A percentile compares a stretch with the other conserved stretches of the same genome.
Conservation (phyloP, 1,284 basidiomycete genomes). For the Sanguinoderma infundibulare region DNA sequence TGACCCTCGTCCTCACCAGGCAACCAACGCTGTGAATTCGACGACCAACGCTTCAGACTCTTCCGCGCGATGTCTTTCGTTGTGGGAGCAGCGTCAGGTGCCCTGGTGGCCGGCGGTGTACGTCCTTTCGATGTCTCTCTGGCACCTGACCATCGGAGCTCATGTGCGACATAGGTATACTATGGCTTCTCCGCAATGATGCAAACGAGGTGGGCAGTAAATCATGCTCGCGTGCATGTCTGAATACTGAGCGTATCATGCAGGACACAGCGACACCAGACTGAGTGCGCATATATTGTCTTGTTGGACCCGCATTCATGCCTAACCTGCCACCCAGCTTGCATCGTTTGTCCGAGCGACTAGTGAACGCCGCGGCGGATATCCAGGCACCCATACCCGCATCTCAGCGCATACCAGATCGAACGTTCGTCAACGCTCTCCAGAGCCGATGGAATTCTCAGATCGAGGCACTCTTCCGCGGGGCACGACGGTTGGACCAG, state of each 20-base stretch:
- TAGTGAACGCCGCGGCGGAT: constrained; percentile 29
- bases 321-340: constrained; percentile 24
- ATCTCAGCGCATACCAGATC: constrained; percentile 31
- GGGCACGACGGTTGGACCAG: constrained; percentile 28
- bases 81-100: constrained; percentile 32
- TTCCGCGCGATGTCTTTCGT: constrained; percentile 32
- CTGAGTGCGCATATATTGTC: constrained; percentile 28
- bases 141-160: constrained; percentile 14
- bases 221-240: not conserved
- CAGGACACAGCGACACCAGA: constrained; percentile 33
- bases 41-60: not conserved
- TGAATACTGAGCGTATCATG: not conserved
- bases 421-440: constrained; percentile 30
- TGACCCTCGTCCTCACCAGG: not conserved
- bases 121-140: not conserved
- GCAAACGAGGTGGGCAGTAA: constrained; percentile 24
- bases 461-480: constrained; percentile 31
- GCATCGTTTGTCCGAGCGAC: constrained; percentile 30
- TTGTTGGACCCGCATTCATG: not conserved
- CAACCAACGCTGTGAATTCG: not conserved
- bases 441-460: constrained; percentile 37
- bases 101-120: constrained; percentile 31
- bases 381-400: constrained; percentile 30
- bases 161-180: constrained; percentile 31
- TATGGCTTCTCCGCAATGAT: constrained; percentile 40